These are phyloP conservation scores for Sistotremastrum suecicum DNA, from an alignment of 768 basidiomycete genomes.

Conservation along the genomic window DNA sequence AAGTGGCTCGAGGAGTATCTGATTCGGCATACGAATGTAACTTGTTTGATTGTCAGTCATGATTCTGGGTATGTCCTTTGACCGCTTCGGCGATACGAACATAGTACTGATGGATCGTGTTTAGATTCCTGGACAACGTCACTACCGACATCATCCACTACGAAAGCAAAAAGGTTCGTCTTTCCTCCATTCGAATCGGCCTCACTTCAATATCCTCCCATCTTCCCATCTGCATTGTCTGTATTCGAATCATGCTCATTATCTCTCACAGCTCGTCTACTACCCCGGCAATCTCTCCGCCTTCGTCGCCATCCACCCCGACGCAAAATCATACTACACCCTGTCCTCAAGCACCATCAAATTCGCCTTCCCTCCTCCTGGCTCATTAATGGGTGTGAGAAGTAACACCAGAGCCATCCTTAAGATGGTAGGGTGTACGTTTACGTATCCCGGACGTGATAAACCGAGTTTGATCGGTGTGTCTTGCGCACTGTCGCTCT, in stretches of 20 bases:
- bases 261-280: constrained; percentile 55
- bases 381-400: constrained; percentile 92
- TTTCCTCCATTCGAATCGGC: constrained; percentile 2
- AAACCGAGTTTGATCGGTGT: constrained; percentile 76
- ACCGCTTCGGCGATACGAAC: neutral
- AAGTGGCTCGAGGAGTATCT: constrained; percentile 88
- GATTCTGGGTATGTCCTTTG: constrained; percentile 71
- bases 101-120: constrained; percentile 5
- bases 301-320: constrained; percentile 83
- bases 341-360: constrained; percentile 87
- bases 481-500: constrained; percentile 86
- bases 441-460: constrained; percentile 78
- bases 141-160: constrained; percentile 98
- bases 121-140: constrained; percentile 83
- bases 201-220: constrained; percentile 8
- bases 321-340: constrained; percentile 94
- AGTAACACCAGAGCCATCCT: constrained; percentile 93
- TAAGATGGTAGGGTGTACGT: constrained; percentile 84
- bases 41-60: constrained; percentile 90
- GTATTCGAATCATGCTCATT: neutral
- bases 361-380: constrained; percentile 91
- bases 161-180: constrained; percentile 71
- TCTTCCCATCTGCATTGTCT: constrained; percentile 7
- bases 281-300: constrained; percentile 85
- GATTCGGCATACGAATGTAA: constrained; percentile 64